phyloP scores from a whole-genome alignment of 2,329 filamentous ascomycete genomes.

The Chrysoporthe austroafricana region DNA sequence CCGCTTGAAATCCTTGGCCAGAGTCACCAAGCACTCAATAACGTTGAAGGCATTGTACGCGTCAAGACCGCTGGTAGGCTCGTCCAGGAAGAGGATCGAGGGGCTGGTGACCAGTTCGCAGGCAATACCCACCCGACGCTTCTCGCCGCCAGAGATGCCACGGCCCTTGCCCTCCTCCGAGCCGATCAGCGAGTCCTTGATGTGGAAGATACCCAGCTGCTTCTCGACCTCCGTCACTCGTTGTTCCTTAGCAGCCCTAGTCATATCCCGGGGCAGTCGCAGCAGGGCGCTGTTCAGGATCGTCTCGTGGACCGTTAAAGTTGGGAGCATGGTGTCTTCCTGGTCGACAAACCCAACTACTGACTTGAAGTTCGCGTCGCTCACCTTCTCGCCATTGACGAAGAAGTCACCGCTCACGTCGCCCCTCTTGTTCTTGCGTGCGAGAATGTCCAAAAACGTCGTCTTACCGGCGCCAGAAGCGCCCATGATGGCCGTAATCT shows the following conservation, averaged over 20 bases:
- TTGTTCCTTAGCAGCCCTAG: constrained; percentile 83
- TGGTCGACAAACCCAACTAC: constrained; percentile 98
- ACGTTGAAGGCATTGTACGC: constrained; percentile 99
- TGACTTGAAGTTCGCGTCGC: constrained; percentile 82
- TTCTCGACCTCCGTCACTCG: constrained; percentile 91
- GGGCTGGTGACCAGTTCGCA: constrained; percentile 97
- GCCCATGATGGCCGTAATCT: constrained; percentile 97
- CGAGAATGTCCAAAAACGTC: constrained; percentile 93
- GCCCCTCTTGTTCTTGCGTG: constrained; percentile 95
- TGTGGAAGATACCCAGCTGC: constrained; percentile 92
- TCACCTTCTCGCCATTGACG: constrained; percentile 90
- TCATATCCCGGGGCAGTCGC: constrained; percentile 92
- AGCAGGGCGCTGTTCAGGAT: constrained; percentile 93
- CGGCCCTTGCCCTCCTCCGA: constrained; percentile 93
- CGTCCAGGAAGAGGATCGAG: constrained; percentile 94
- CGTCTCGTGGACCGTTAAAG: constrained; percentile 95
- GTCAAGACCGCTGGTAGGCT: constrained; percentile 94
- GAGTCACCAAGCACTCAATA: constrained; percentile 89
- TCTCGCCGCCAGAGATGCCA: constrained; percentile 96
- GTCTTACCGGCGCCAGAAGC: constrained; percentile 97
- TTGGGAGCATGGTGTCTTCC: constrained; percentile 95
- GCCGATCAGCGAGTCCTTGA: constrained; percentile 92
- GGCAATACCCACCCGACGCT: constrained; percentile 92
- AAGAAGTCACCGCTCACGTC: constrained; percentile 78
- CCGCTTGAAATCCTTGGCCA: constrained; percentile 95